phyloP scores from a whole-genome alignment of 2,329 filamentous ascomycete genomes.

The Fusarium lateritium region DNA sequence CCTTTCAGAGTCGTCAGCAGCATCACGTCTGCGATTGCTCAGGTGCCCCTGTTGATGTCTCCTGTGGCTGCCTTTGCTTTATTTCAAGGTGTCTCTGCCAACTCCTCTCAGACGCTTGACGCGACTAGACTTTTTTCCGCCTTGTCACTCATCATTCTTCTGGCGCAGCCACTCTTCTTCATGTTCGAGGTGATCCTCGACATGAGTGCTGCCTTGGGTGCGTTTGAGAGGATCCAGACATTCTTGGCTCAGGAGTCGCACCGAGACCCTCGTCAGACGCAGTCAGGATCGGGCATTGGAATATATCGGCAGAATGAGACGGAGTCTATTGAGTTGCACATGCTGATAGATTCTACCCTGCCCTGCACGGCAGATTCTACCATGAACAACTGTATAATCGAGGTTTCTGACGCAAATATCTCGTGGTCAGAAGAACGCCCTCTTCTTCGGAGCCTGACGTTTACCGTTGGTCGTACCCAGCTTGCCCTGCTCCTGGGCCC shows the following conservation, averaged over 20 bases:
- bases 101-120: constrained; percentile 51
- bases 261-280: constrained; percentile 44
- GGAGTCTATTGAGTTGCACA: constrained; percentile 10
- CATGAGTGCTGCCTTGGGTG: constrained; percentile 57
- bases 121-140: constrained; percentile 59
- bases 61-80: constrained; percentile 58
- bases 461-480: constrained; percentile 50
- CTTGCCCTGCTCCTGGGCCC: constrained; percentile 61
- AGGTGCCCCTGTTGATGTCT: constrained; percentile 53
- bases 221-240: constrained; percentile 58
- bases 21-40: constrained; percentile 55
- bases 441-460: constrained; percentile 52
- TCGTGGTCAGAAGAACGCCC: constrained; percentile 53
- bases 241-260: constrained; percentile 52
- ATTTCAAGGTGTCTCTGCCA: constrained; percentile 51
- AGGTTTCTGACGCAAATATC: constrained; percentile 50
- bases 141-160: constrained; percentile 58
- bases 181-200: constrained; percentile 57
- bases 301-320: not conserved
- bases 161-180: constrained; percentile 57
- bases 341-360: not conserved
- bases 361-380: not conserved
- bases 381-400: not conserved
- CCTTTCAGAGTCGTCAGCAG: constrained; percentile 55
- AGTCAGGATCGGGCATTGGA: not conserved